Evolutionary conservation across 179 eudicot species (phyloP).

Genomic region (Heliamphora pulchella): DNA sequence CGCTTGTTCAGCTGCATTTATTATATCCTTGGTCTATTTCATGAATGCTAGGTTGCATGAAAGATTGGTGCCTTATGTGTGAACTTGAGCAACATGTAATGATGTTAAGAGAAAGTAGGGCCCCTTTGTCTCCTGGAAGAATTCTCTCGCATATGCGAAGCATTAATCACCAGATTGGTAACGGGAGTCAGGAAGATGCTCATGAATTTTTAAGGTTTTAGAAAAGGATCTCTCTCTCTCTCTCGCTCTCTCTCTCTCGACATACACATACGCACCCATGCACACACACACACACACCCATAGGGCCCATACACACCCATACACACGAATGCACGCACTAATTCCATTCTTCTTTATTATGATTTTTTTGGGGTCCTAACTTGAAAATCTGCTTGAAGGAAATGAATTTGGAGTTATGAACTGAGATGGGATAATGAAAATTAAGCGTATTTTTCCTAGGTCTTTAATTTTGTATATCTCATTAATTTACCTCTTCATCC

Average conservation of each 20-base stretch:
- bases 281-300: too few relatives aligned
- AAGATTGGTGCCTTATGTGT: slow-evolving; percentile 91
- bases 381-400: not conserved
- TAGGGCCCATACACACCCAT: too few relatives aligned
- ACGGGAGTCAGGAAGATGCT: slow-evolving; percentile 97
- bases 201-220: slow-evolving; percentile 86
- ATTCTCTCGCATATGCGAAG: slow-evolving; percentile 68
- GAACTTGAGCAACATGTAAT: slow-evolving; percentile 84
- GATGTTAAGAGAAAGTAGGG: slow-evolving; percentile 66
- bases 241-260: not conserved
- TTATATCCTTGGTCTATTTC: slow-evolving; percentile 15
- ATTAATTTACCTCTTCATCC: slow-evolving; percentile 14
- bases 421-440: slow-evolving; percentile 11
- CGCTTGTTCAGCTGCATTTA: not conserved
- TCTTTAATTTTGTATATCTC: not conserved
- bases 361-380: not conserved
- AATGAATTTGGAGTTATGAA: slow-evolving; percentile 5
- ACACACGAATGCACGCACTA: not conserved
- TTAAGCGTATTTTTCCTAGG: not conserved
- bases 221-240: not conserved
- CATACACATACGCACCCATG: too few relatives aligned
- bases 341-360: not conserved
- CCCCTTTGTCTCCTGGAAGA: slow-evolving; percentile 72
- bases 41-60: slow-evolving; percentile 46
- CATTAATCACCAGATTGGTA: slow-evolving; percentile 72